A percentile compares a stretch with the other conserved stretches of the same genome.
phyloP scores from a whole-genome alignment of 768 basidiomycete genomes.

The Filobasidium wieringae region DNA sequence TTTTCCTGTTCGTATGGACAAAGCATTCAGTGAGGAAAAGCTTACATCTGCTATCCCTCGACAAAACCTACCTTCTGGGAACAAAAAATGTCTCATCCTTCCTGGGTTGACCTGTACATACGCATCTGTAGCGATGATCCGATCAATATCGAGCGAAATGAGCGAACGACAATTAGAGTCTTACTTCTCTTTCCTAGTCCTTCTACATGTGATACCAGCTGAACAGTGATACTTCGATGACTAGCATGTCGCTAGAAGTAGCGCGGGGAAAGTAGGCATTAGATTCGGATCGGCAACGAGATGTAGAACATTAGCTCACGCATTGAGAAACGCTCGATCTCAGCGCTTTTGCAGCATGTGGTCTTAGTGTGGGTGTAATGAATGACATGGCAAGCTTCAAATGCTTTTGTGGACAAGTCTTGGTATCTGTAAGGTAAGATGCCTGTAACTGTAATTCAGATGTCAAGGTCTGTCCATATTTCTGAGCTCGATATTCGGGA shows the following conservation, averaged over 20 bases:
- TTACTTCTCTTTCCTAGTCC: background rate
- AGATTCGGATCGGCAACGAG: background rate
- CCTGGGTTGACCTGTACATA: constrained; percentile 12
- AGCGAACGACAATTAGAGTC: background rate
- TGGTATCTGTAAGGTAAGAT: too few species aligned
- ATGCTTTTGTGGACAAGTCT: too few species aligned
- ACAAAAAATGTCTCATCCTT: constrained; percentile 7
- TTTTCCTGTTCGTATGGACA: background rate
- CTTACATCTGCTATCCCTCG: background rate
- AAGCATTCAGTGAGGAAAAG: background rate
- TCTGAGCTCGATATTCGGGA: too few species aligned
- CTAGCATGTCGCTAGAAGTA: background rate
- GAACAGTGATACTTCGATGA: background rate
- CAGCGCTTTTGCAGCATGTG: background rate
- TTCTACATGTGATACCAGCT: background rate
- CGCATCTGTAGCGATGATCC: too few species aligned
- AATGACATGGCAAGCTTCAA: too few species aligned
- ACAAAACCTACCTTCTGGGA: constrained; percentile 5
- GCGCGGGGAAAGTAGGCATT: background rate
- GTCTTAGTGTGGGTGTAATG: background rate
- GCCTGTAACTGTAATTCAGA: too few species aligned
- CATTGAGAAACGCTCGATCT: background rate
- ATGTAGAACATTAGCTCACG: too few species aligned
- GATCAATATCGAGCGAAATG: background rate
- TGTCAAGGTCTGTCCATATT: too few species aligned